Percentiles rank a stretch among this genome's conserved stretches.
Conservation (phyloP, 768 basidiomycete genomes). For the Suillus tomentosus region DNA sequence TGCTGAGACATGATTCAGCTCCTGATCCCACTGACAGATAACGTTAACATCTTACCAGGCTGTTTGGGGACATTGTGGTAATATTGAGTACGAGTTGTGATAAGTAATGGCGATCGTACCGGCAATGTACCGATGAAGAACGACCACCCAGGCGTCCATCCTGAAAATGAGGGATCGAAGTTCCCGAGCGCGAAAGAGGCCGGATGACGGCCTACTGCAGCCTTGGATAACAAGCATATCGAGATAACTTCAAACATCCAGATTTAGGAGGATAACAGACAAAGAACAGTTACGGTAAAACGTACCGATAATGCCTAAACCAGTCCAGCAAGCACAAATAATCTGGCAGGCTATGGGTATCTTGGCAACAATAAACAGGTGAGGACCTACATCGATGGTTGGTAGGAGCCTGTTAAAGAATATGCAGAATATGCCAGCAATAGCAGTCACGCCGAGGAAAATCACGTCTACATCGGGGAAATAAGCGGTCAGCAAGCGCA, state of each 20-base stretch:
- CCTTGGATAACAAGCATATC: constrained; percentile 58
- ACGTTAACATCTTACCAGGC: constrained; percentile 28
- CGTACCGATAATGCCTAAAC: constrained; percentile 53
- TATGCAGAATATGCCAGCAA: constrained; percentile 53
- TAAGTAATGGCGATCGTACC: constrained; percentile 29
- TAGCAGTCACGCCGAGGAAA: constrained; percentile 53
- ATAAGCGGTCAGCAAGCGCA: constrained; percentile 8
- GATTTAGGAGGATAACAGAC: constrained; percentile 5
- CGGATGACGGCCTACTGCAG: constrained; percentile 53
- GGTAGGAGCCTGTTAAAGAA: constrained; percentile 57
- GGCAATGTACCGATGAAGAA: constrained; percentile 68
- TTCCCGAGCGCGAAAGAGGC: constrained; percentile 57
- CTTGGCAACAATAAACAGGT: background rate
- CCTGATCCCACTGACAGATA: constrained; percentile 6
- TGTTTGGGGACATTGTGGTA: constrained; percentile 13
- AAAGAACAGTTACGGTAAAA: background rate
- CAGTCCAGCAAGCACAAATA: constrained; percentile 64
- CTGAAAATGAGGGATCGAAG: constrained; percentile 62
- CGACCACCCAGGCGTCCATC: constrained; percentile 68
- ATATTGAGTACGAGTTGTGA: background rate
- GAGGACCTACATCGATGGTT: constrained; percentile 45
- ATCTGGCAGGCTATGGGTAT: constrained; percentile 38
- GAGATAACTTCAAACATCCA: constrained; percentile 47
- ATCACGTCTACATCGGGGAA: constrained; percentile 43
- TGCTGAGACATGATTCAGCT: constrained; percentile 33